Base-by-base conservation (phyloP, 2,329 filamentous ascomycete species). In the Byssothecium circinans region DNA sequence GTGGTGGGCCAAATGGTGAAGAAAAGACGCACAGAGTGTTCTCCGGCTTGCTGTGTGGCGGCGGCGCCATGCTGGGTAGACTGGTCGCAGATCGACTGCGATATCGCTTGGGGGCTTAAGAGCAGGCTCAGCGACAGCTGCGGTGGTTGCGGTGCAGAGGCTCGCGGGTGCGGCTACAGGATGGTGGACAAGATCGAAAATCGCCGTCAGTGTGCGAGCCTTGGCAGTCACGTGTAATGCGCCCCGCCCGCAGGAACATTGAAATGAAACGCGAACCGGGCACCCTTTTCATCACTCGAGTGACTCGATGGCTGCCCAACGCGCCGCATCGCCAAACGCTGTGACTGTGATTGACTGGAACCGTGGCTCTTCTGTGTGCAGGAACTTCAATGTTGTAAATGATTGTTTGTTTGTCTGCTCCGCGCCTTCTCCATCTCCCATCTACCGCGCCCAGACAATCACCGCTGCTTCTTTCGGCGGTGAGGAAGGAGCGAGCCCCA, bases 41-140 rank as follows among this genome's bases (percentile, higher is more conserved):
- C 81, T 99, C 94, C 70, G 94, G 94, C 77, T 95, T 95, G 74
- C 94, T 91, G 75, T 97, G 91, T 64, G 91, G 88, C 78, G 91
- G 91, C 73, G 94, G 94, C 81, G 94, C 90, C 94, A 92, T 87
- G 71, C 67, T 84, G 73, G 70, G 68, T 65, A 64, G 54, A 46
- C 41, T 51, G 52, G 56, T 54, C 43, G 54, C 41, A 47, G 53
- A 54, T 62, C 57, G 56, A 54, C 59, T 61, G 49, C 60, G 49
- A 57, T 50, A 56, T 59, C 56, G 62, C 61, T 55, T 51, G 52
- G 55, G 57, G 58, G 56, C 59, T 63, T 58, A 38, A 30, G 41
- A 61, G 64, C 58, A 53, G 54, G 57, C 59, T 58, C 52, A 54
- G 56, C 56, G 62, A 42, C 37, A 53, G 60, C 57, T 57, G 60